Percentiles rank a stretch among this genome's conserved stretches.
These are phyloP conservation scores for Arabis hirsuta DNA, from an alignment of 345 rosid genomes.

Conservation along the genomic window DNA sequence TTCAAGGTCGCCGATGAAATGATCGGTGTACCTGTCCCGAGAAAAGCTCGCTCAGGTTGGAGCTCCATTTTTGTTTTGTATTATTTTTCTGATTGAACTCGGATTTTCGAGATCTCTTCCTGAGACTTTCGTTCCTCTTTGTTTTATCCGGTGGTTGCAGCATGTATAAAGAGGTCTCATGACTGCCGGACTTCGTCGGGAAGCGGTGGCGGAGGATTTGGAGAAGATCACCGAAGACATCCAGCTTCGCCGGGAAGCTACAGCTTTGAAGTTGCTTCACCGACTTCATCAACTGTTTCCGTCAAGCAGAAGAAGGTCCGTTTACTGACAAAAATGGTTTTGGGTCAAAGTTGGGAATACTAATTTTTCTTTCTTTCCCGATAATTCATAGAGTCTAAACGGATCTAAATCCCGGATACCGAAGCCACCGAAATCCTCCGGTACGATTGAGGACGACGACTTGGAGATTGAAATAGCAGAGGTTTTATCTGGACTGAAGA, in stretches of 20 bases:
- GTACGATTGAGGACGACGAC: slow-evolving; percentile 54
- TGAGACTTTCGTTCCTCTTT: background rate
- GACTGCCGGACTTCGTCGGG: slow-evolving; percentile 54
- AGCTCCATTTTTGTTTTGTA: background rate
- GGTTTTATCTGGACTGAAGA: slow-evolving; percentile 58
- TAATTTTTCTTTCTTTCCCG: background rate
- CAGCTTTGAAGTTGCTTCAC: slow-evolving; percentile 49
- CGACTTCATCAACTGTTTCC: slow-evolving; percentile 53
- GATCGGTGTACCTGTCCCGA: slow-evolving; percentile 61
- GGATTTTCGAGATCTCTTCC: slow-evolving; percentile 2
- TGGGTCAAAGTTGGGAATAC: slow-evolving; percentile 1
- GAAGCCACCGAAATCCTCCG: slow-evolving; percentile 46
- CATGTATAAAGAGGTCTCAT: slow-evolving; percentile 61
- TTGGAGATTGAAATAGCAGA: slow-evolving; percentile 73
- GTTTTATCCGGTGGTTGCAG: slow-evolving; percentile 34
- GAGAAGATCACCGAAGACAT: slow-evolving; percentile 46
- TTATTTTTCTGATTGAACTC: background rate
- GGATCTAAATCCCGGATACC: slow-evolving; percentile 51
- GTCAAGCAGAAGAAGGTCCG: slow-evolving; percentile 56
- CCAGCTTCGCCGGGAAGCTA: slow-evolving; percentile 54
- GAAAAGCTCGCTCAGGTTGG: slow-evolving; percentile 70
- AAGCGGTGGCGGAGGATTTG: slow-evolving; percentile 49
- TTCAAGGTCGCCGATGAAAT: slow-evolving; percentile 50
- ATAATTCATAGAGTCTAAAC: slow-evolving; percentile 38
- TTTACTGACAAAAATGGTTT: slow-evolving; percentile 1